Base-by-base conservation (phyloP, 495 filamentous ascomycete species). In the Neurospora tetrasperma region DNA sequence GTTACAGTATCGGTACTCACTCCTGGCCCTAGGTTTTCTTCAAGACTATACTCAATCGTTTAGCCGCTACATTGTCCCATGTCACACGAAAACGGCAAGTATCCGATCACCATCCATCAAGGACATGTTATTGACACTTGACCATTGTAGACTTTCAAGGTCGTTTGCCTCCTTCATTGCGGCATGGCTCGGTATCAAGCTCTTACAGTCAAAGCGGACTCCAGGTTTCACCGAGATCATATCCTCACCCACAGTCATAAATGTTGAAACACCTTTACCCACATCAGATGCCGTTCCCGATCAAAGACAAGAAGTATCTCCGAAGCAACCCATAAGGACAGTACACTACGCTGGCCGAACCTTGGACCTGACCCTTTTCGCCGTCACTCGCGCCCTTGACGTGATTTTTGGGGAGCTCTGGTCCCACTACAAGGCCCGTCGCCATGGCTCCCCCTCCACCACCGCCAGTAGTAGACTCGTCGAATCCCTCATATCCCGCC, bases 281-380 rank as follows among this genome's bases (percentile, higher is more conserved):
- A 31, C 54, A 11, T 62, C 54, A 35, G 54, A 62, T 16, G 54
- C 54, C 54, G 14, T 62, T 62, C 54, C 31, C 23, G 54, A 35
- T 3, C 27, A 23, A 31, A 62, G 16, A 62, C 54, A 62, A 62
- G 54, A 62, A 23, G 20, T 23, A 12, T 16, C 54, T 16, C 23
- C 23, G 12, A 35, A 35, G 8, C 54, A 62, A 1, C 54, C 75
- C 66, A 71, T 76, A 27, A 78, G 76, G 69, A 81, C 81, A 73
- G 76, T 79, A 68, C 78, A 81, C 10, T 82, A 89, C 71, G 92
- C 89, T 5, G 94, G 94, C 70, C 89, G 89, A 71, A 96, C 94
- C 12, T 86, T 98, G 77, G 94, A 97, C 80, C 86, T 97, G 40
- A 96, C 94, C 2, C 83, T 97, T 42, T 95, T 96, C 78, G 88